Conservation (phyloP, 495 filamentous ascomycete genomes). For the Pseudevernia furfuracea region DNA sequence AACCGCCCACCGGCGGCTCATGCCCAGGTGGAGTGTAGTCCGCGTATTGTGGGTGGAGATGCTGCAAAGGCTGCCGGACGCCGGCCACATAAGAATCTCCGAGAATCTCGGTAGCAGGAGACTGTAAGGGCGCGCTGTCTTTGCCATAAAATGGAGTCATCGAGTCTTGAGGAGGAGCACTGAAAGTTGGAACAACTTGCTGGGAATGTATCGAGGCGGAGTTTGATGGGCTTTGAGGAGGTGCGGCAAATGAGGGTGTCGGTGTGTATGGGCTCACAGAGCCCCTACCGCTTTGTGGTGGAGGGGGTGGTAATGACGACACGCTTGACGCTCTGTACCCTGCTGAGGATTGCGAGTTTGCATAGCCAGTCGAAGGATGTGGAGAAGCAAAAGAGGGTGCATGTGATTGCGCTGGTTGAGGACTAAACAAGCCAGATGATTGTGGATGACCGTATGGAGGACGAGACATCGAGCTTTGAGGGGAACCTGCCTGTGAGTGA, state of each 20-base stretch:
- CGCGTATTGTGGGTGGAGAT: slow-evolving; percentile 30
- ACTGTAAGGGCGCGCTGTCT: slow-evolving; percentile 20
- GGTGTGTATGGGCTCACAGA: slow-evolving; percentile 22
- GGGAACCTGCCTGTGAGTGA: slow-evolving; percentile 34
- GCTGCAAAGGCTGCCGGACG: slow-evolving; percentile 27
- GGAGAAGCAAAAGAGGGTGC: slow-evolving; percentile 32
- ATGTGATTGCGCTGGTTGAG: slow-evolving; percentile 31
- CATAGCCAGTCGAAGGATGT: slow-evolving; percentile 34
- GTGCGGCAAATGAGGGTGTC: slow-evolving; percentile 35
- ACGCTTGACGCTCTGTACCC: slow-evolving; percentile 22
- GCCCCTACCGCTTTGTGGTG: slow-evolving; percentile 22
- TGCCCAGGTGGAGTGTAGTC: slow-evolving; percentile 29
- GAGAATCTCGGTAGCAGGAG: slow-evolving; percentile 26
- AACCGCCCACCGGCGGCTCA: slow-evolving; percentile 38
- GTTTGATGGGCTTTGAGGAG: slow-evolving; percentile 36
- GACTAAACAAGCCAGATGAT: slow-evolving; percentile 28
- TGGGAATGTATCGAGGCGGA: slow-evolving; percentile 11
- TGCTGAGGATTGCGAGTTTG: slow-evolving; percentile 26
- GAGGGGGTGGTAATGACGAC: slow-evolving; percentile 34
- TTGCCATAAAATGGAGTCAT: slow-evolving; percentile 38
- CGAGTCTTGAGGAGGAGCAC: slow-evolving; percentile 37
- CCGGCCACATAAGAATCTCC: slow-evolving; percentile 25
- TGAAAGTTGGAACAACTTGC: slow-evolving; percentile 14
- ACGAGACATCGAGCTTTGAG: slow-evolving; percentile 27
- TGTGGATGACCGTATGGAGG: slow-evolving; percentile 23